phyloP scores from a whole-genome alignment of 2,329 filamentous ascomycete genomes.

The Fusarium secorum region DNA sequence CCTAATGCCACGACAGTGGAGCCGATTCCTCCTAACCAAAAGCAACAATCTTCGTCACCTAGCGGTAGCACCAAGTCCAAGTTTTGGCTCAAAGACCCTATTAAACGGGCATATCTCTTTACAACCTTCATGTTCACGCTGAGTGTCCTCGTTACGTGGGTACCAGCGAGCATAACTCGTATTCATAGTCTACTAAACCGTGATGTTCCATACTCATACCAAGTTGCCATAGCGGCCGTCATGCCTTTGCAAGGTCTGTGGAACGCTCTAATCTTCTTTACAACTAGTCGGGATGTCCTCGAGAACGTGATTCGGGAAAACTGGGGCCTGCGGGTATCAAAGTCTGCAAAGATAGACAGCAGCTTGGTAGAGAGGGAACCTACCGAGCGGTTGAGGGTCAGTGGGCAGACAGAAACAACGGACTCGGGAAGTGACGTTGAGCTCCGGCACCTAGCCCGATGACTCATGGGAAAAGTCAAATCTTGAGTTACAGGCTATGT shows the following conservation, averaged over 20 bases:
- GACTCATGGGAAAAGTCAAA: no score
- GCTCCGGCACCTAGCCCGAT: no score
- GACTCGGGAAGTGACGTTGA: no score
- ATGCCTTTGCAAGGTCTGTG: background rate
- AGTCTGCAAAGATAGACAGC: background rate
- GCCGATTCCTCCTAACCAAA: background rate
- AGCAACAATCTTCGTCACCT: background rate
- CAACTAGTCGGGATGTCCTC: background rate
- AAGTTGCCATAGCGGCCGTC: background rate
- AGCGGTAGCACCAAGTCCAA: background rate
- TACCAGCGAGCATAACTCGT: background rate
- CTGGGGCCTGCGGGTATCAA: background rate
- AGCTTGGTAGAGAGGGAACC: background rate
- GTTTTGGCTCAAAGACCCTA: background rate
- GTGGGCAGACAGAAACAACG: background rate
- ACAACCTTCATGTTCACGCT: background rate
- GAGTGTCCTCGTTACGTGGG: background rate
- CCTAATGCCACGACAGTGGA: background rate
- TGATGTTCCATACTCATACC: background rate
- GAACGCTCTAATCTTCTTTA: background rate
- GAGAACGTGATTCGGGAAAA: fast-evolving
- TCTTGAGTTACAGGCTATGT: no score
- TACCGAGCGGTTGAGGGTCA: background rate
- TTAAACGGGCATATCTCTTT: background rate
- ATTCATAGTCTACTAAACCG: background rate